These are phyloP conservation scores for Rosa multiflora DNA, from an alignment of 306 rosid species.

Conservation along the genomic window DNA sequence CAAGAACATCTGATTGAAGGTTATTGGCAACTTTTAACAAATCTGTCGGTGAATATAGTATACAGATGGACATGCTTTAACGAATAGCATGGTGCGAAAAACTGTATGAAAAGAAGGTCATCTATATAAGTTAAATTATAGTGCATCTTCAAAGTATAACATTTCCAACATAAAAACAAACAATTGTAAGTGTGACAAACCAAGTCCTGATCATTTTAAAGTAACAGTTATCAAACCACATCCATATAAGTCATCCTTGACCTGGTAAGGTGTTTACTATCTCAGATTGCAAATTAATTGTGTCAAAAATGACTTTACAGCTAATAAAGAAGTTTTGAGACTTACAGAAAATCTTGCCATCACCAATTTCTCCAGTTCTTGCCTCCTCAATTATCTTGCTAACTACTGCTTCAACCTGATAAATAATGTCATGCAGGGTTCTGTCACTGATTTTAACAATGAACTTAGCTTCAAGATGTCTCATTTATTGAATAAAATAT, in stretches of 20 bases:
- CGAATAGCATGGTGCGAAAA: neutral
- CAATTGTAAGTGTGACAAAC: neutral
- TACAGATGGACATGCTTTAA: neutral
- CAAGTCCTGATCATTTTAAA: constrained; percentile 14
- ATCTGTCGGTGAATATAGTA: neutral
- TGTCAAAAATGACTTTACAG: neutral
- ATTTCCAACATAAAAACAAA: neutral
- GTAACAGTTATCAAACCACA: too few species aligned
- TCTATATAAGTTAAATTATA: neutral
- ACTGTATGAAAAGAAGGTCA: neutral
- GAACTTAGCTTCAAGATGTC: neutral
- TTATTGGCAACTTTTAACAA: neutral
- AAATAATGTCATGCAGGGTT: neutral
- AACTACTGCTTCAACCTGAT: constrained; percentile 76
- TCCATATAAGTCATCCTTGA: neutral
- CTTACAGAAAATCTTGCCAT: constrained; percentile 92
- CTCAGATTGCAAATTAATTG: constrained; percentile 1
- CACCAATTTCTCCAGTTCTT: constrained; percentile 93
- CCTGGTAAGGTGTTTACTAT: neutral
- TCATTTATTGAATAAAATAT: constrained; percentile 7
- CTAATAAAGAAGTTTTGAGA: constrained; percentile 21
- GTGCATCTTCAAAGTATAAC: neutral
- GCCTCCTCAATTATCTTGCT: constrained; percentile 71
- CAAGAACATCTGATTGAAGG: neutral
- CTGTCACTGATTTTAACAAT: neutral